Evolutionary conservation across 2,329 filamentous ascomycete species (phyloP).

Genomic region (Phialemoniopsis sp.): DNA sequence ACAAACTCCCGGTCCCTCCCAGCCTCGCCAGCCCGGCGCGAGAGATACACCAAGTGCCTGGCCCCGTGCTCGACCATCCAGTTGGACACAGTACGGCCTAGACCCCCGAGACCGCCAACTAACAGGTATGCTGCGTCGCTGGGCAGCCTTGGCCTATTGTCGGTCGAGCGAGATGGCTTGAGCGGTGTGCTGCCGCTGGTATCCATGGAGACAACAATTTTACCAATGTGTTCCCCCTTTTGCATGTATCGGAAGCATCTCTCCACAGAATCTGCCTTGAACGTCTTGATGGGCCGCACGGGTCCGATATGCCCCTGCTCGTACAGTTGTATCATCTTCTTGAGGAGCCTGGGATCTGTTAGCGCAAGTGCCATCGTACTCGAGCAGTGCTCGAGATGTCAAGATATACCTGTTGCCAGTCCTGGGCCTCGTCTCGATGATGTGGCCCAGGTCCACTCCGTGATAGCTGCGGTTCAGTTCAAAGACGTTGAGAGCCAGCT

Average conservation of each 20-base stretch:
- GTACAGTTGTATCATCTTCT: not conserved
- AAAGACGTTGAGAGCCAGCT: not conserved
- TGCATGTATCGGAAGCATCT: not conserved
- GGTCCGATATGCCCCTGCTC: not conserved
- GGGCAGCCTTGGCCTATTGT: not conserved
- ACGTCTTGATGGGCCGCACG: not conserved
- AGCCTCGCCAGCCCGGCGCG: conserved; percentile 7
- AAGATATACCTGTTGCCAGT: too few species aligned
- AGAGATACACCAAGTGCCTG: conserved; percentile 11
- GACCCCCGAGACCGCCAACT: conserved; percentile 13
- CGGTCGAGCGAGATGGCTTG: not conserved
- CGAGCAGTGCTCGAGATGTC: too few species aligned
- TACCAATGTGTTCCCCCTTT: conserved; percentile 1
- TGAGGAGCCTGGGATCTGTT: not conserved
- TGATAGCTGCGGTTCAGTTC: not conserved
- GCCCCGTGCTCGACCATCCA: conserved; percentile 15
- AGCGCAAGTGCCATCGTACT: too few species aligned
- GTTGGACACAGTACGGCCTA: conserved; percentile 11
- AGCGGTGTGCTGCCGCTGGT: not conserved
- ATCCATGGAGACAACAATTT: not conserved
- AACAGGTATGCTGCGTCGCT: conserved; percentile 9
- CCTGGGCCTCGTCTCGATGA: too few species aligned
- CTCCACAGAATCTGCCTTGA: not conserved
- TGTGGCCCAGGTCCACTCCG: not conserved
- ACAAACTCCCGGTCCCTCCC: too few species aligned